Evolutionary conservation across 495 filamentous ascomycete genomes (phyloP).

Genomic region (Aspergillus kassunensis): DNA sequence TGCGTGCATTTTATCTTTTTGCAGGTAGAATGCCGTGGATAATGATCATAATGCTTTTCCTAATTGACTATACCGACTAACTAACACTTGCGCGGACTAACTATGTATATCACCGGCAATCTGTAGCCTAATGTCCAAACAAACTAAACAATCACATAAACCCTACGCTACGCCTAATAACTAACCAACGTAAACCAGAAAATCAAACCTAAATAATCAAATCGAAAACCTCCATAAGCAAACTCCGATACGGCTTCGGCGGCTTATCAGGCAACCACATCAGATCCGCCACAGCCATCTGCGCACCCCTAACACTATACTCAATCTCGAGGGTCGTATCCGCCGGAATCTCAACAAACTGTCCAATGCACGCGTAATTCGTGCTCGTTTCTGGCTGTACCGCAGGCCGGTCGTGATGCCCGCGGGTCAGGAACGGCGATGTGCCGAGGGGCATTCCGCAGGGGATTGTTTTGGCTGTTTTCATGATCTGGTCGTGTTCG

Average conservation of each 20-base stretch:
- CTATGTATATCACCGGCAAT: too few relatives aligned
- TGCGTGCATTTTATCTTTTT: too few relatives aligned
- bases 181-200: not conserved
- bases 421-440: conserved; percentile 30
- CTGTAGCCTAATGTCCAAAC: too few relatives aligned
- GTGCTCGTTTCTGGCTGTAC: conserved; percentile 28
- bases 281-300: conserved; percentile 32
- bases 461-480: conserved; percentile 21
- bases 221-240: conserved; percentile 17
- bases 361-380: conserved; percentile 39
- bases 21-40: too few relatives aligned
- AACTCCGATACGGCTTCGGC: conserved; percentile 7
- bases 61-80: too few relatives aligned
- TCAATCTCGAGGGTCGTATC: conserved; percentile 39
- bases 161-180: too few relatives aligned
- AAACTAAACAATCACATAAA: too few relatives aligned
- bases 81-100: too few relatives aligned
- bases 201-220: not conserved
- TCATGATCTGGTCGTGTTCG: conserved; percentile 8
- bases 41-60: too few relatives aligned
- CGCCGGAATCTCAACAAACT: conserved; percentile 39
- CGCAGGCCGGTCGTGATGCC: conserved; percentile 27
- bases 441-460: conserved; percentile 35
- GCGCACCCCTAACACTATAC: conserved; percentile 39
- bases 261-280: conserved; percentile 18